Base-by-base conservation (phyloP, 2,329 filamentous ascomycete genomes). In the Ophiocordyceps robertsii region DNA sequence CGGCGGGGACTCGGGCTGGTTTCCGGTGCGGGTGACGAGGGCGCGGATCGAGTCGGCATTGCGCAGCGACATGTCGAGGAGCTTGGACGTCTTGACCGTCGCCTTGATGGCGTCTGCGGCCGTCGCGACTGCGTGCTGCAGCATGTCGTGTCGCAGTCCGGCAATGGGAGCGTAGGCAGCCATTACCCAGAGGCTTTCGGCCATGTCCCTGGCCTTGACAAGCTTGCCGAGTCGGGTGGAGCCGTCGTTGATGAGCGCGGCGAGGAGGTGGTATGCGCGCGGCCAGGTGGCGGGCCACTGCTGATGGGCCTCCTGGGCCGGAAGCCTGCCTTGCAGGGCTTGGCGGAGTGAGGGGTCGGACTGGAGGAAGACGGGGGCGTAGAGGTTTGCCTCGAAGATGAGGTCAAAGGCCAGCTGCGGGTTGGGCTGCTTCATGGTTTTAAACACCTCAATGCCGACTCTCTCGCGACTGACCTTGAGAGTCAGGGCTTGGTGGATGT, bases 381-480 rank as follows among this genome's bases (percentile, higher is more conserved):
- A 42, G 33, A 42, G 40, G 27, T 42, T 37, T n/a, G 40, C 35
- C 6, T 42, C 17, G 40, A 31, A 42, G 16, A 42, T n/a, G 13
- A 29, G 27, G 12, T 42, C 10, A 11, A 42, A 27, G 17, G 74
- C 84, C 83, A 61, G 96, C 96, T 56, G 90, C 84, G 4, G 39
- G 17, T 37, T 37, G 12, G 21, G 29, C n/a, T 31, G 24, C 33
- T 30, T 29, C 35, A 41, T 37, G 13, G 31, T 37, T 19, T 41
- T 41, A 12, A 37, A 37, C 14, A 95, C 54, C 58, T 98, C 92
- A 4, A 82, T 74, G 0, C 87, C 86, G 2, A 98, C 80, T 44
- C 92, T 73, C 61, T 98, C 92, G 43, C 88, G 78, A 54, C 85
- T 95, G 51, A 98, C 96, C 59, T 98, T 98, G 29, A 82, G 61